Conservation (phyloP, 805 yeast species). For the Candida hungchunana region DNA sequence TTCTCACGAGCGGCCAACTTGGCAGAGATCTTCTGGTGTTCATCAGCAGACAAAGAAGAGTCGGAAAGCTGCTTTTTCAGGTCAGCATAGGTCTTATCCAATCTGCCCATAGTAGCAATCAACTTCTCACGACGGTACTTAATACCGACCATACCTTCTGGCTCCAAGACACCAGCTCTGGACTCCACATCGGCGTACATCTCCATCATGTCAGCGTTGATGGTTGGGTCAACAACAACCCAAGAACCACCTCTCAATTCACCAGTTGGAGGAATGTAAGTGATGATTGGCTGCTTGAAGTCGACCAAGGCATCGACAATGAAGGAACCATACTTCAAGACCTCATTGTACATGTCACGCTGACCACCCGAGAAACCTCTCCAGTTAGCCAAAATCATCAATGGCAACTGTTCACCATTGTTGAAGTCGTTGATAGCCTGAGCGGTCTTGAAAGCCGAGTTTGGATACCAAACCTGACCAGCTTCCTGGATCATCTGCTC, state of each 20-base stretch:
- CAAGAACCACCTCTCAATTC: slow-evolving; percentile 99
- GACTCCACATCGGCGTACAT: slow-evolving; percentile 97
- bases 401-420: slow-evolving; percentile 95
- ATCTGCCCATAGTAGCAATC: slow-evolving; percentile 83
- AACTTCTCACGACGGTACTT: slow-evolving; percentile 94
- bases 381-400: slow-evolving; percentile 98
- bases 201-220: slow-evolving; percentile 96
- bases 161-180: slow-evolving; percentile 97
- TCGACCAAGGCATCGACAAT: slow-evolving; percentile 96
- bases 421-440: slow-evolving; percentile 98
- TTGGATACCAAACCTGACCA: slow-evolving; percentile 99
- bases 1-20: slow-evolving; percentile 76
- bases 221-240: slow-evolving; percentile 99
- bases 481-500: slow-evolving; percentile 89
- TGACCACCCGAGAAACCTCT: slow-evolving; percentile 99
- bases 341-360: slow-evolving; percentile 98
- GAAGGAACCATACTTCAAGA: slow-evolving; percentile 92
- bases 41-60: slow-evolving; percentile 53
- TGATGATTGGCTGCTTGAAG: slow-evolving; percentile 94
- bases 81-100: slow-evolving; percentile 71
- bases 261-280: slow-evolving; percentile 97
- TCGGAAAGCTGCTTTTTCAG: slow-evolving; percentile 59
- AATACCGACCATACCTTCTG: slow-evolving; percentile 99
- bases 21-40: slow-evolving; percentile 58
- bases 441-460: slow-evolving; percentile 98